phyloP scores from a whole-genome alignment of 345 rosid genomes.

The Hibiscus tridactylites region DNA sequence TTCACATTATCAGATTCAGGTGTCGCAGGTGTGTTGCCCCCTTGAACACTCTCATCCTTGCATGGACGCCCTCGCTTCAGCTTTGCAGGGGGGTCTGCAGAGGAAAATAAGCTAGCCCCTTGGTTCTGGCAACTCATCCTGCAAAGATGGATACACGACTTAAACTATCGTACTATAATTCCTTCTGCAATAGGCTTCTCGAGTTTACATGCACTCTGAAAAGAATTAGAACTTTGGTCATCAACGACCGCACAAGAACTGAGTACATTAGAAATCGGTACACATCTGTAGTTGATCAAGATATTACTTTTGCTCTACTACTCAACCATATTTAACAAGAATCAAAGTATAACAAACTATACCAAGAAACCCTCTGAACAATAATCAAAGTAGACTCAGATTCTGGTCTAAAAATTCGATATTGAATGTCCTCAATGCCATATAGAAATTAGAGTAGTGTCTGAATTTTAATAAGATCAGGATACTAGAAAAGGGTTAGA shows the following conservation, averaged over 20 bases:
- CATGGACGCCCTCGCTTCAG: slow-evolving; percentile 9
- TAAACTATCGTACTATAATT: neutral
- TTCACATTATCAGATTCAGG: slow-evolving; percentile 18
- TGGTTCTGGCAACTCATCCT: slow-evolving; percentile 11
- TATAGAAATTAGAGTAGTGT: neutral
- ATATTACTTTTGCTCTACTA: neutral
- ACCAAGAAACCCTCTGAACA: neutral
- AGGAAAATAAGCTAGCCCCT: slow-evolving; percentile 5
- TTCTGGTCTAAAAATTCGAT: neutral
- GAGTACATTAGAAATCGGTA: neutral
- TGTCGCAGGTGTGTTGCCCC: slow-evolving; percentile 7
- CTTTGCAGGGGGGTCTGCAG: slow-evolving; percentile 2
- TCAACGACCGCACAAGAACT: neutral
- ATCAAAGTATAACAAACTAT: neutral
- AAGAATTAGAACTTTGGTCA: neutral
- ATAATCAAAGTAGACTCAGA: neutral
- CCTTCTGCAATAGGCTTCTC: neutral
- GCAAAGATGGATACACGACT: neutral
- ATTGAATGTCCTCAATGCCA: neutral
- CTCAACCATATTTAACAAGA: neutral
- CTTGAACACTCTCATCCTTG: slow-evolving; percentile 4
- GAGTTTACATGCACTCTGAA: neutral
- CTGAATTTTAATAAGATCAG: neutral
- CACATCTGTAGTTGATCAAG: neutral
- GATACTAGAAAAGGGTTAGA: neutral